Conservation (phyloP, 306 rosid genomes). For the Senna siamea region DNA sequence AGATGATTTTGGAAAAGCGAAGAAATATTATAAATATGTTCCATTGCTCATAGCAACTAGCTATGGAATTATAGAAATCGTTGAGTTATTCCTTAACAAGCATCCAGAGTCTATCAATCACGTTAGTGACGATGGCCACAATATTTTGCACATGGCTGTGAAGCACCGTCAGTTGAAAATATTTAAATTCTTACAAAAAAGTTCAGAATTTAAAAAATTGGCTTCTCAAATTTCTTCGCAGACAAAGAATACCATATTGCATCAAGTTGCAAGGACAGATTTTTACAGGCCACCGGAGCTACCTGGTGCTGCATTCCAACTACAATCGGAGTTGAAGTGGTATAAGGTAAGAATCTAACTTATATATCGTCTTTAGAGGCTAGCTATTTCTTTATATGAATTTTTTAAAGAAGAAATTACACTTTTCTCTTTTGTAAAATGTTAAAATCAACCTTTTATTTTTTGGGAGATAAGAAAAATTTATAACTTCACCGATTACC, state of each 20-base stretch:
- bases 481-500: too few species aligned
- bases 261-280: slow-evolving; percentile 31
- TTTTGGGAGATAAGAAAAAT: too few species aligned
- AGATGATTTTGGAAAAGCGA: not conserved
- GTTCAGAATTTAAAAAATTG: not conserved
- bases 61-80: slow-evolving; percentile 39
- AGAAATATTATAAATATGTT: not conserved
- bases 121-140: slow-evolving; percentile 1
- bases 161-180: slow-evolving; percentile 37
- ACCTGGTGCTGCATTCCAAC: slow-evolving; percentile 44
- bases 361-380: not conserved
- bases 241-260: slow-evolving; percentile 41
- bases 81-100: slow-evolving; percentile 16
- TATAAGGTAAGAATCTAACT: slow-evolving; percentile 26
- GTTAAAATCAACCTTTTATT: too few species aligned
- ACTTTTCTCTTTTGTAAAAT: too few species aligned
- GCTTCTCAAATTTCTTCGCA: not conserved
- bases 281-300: not conserved
- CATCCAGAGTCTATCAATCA: slow-evolving; percentile 35
- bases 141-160: slow-evolving; percentile 39
- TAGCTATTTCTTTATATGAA: too few species aligned
- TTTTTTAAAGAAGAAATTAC: too few species aligned
- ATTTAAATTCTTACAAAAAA: slow-evolving; percentile 21
- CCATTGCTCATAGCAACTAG: slow-evolving; percentile 45
- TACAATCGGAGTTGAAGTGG: slow-evolving; percentile 51